These are phyloP conservation scores for Sporisorium reilianum DNA, from an alignment of 1,284 basidiomycete genomes.

Conservation along the genomic window DNA sequence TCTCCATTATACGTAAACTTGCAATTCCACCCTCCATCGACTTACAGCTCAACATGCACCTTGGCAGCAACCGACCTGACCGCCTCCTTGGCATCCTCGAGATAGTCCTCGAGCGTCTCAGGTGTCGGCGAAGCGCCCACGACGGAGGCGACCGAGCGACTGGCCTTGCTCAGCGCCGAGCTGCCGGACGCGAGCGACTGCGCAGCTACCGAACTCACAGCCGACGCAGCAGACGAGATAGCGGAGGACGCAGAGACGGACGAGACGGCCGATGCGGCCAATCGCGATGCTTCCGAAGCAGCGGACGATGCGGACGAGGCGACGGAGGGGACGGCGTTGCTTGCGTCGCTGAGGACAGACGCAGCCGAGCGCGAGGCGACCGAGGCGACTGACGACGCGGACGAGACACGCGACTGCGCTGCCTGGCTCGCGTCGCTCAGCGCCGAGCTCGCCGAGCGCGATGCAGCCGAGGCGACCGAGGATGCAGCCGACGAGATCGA, in stretches of 20 bases:
- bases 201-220: not conserved
- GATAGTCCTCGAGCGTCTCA: conserved; percentile 27
- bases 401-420: conserved; percentile 1
- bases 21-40: not conserved
- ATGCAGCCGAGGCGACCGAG: conserved; percentile 7
- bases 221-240: conserved; percentile 12
- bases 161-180: conserved; percentile 10
- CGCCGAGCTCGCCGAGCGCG: conserved; percentile 7
- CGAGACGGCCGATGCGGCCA: conserved; percentile 4
- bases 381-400: conserved; percentile 15
- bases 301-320: not conserved
- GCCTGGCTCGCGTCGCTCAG: conserved; percentile 6
- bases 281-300: conserved; percentile 10
- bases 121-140: conserved; percentile 29
- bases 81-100: conserved; percentile 27
- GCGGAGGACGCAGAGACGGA: conserved; percentile 6
- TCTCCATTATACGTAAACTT: not conserved
- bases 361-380: conserved; percentile 11
- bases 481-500: conserved; percentile 5
- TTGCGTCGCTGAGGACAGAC: not conserved
- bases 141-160: conserved; percentile 13
- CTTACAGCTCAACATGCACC: conserved; percentile 29
- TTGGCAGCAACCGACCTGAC: conserved; percentile 7
- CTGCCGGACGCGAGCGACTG: not conserved
- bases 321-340: not conserved